Conservation (phyloP, 208 protist species). For the Willaertia magna region DNA sequence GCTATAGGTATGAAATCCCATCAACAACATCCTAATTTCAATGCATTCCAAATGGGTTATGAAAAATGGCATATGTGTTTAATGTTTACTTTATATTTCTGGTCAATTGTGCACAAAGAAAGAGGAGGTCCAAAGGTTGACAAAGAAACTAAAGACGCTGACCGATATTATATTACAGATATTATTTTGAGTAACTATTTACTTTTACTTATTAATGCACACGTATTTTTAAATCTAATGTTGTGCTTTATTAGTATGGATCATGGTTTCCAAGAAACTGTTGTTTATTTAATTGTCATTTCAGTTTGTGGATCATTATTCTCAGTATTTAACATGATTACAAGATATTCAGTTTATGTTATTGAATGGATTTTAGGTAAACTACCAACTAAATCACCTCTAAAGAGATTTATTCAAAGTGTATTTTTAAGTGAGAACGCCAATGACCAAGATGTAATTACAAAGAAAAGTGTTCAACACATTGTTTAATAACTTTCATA, state of each 20-base stretch:
- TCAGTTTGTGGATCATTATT: background rate
- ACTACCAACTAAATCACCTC: background rate
- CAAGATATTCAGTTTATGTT: background rate
- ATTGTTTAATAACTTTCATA: too few species aligned
- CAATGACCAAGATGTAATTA: background rate
- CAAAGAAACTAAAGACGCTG: background rate
- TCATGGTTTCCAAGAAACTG: background rate
- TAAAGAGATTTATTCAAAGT: background rate
- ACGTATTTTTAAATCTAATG: background rate
- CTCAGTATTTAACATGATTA: background rate
- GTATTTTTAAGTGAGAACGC: background rate
- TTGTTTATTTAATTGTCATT: background rate
- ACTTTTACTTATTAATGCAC: background rate
- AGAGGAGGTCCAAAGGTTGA: background rate
- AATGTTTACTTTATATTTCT: background rate
- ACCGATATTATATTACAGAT: background rate
- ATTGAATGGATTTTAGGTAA: background rate
- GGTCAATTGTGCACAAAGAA: background rate
- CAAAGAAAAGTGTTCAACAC: too few species aligned
- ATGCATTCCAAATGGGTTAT: conserved; percentile 13
- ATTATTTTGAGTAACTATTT: background rate
- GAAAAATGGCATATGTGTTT: background rate
- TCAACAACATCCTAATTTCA: background rate
- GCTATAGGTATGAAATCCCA: conserved; percentile 4
- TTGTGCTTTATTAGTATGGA: background rate